Evolutionary conservation across 495 filamentous ascomycete genomes (phyloP).

Genomic region (Terfezia boudieri): DNA sequence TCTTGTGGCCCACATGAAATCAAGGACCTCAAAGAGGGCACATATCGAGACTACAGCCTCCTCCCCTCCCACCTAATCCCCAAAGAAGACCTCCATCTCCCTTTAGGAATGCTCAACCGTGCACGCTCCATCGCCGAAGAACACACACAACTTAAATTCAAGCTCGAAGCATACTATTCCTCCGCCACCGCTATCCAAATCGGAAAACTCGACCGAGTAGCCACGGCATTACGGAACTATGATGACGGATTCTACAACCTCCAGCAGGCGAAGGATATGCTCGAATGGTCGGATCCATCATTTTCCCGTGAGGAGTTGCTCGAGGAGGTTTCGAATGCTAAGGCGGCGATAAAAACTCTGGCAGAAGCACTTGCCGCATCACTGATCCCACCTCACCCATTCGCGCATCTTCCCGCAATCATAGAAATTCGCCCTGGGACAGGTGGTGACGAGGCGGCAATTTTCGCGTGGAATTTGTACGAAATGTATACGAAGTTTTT

Average conservation of each 20-base stretch:
- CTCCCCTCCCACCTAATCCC: not conserved
- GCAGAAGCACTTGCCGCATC: constrained; percentile 43
- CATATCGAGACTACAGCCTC: not conserved
- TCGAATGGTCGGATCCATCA: constrained; percentile 28
- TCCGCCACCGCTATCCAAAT: constrained; percentile 46
- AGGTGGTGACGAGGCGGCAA: constrained; percentile 74
- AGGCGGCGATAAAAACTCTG: constrained; percentile 33
- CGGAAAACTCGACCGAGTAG: constrained; percentile 51
- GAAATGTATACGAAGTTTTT: constrained; percentile 68
- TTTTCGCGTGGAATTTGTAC: constrained; percentile 71
- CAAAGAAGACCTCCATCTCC: not conserved
- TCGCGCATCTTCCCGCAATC: constrained; percentile 76
- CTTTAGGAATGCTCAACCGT: not conserved
- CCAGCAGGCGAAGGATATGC: constrained; percentile 32
- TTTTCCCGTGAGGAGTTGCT: constrained; percentile 49
- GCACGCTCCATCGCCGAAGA: constrained; percentile 21
- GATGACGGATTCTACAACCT: constrained; percentile 29
- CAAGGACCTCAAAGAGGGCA: not conserved
- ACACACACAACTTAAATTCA: constrained; percentile 38
- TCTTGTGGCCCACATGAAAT: not conserved
- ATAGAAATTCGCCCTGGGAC: constrained; percentile 82
- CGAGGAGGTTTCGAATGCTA: constrained; percentile 51
- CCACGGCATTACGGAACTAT: constrained; percentile 46
- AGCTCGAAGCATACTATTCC: constrained; percentile 43
- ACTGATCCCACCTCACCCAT: constrained; percentile 74